Conservation (phyloP, 2,329 filamentous ascomycete species). For the Hymenoscyphus repandus region DNA sequence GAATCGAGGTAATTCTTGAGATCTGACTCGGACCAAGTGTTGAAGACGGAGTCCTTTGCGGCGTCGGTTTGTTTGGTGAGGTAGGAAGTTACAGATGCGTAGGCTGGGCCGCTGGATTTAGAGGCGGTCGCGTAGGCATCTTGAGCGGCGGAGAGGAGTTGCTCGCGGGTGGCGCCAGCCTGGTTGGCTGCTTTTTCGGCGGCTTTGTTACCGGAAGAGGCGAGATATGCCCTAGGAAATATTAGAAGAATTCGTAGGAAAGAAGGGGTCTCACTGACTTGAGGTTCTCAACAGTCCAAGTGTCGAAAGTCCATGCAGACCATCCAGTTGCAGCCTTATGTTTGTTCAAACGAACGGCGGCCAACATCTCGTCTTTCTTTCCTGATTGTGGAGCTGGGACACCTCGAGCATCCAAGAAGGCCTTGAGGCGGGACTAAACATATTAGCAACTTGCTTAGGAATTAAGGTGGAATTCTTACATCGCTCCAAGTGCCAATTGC, state of each 20-base stretch:
- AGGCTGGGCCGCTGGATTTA: constrained; percentile 49
- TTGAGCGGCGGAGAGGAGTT: constrained; percentile 62
- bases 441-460: too few relatives aligned
- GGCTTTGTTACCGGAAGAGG: constrained; percentile 45
- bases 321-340: constrained; percentile 65
- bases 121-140: constrained; percentile 56
- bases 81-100: constrained; percentile 67
- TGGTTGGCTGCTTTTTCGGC: constrained; percentile 57
- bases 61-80: constrained; percentile 59
- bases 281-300: constrained; percentile 66
- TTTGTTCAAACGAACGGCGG: constrained; percentile 66
- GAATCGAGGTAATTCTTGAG: constrained; percentile 76
- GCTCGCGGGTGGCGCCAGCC: constrained; percentile 63
- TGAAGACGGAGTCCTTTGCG: constrained; percentile 62
- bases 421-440: constrained; percentile 57
- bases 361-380: constrained; percentile 68
- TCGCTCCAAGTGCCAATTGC: constrained; percentile 64
- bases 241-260: neutral
- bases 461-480: too few relatives aligned
- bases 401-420: constrained; percentile 71
- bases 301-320: constrained; percentile 75
- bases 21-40: constrained; percentile 63
- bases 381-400: constrained; percentile 68
- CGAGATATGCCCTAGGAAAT: constrained; percentile 39
- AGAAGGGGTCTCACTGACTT: constrained; percentile 38